Percentiles rank a stretch among this genome's conserved stretches.
These are phyloP conservation scores for Drosera capensis DNA, from an alignment of 148 eudicot genomes.

Conservation along the genomic window DNA sequence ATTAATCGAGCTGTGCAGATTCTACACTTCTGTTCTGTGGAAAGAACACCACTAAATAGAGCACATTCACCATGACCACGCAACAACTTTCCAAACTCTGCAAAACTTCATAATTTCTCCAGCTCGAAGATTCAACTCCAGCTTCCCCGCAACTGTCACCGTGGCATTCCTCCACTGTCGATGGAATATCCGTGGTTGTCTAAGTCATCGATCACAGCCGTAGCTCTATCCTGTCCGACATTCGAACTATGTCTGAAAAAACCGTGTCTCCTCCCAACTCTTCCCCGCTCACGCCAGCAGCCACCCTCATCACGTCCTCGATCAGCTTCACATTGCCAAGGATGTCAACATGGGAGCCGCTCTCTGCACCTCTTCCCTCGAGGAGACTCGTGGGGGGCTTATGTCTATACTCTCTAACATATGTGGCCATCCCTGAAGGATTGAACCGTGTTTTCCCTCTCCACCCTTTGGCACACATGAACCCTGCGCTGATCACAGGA, in stretches of 20 bases:
- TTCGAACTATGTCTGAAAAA: slow-evolving; percentile 54
- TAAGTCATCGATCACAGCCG: slow-evolving; percentile 15
- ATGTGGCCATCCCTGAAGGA: slow-evolving; percentile 56
- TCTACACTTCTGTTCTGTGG: too few species aligned
- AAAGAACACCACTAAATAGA: too few species aligned
- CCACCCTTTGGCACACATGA: slow-evolving; percentile 80
- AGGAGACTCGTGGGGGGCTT: slow-evolving; percentile 67
- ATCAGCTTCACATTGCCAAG: slow-evolving; percentile 75
- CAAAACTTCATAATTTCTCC: too few species aligned
- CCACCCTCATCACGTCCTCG: slow-evolving; percentile 72
- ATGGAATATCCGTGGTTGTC: too few species aligned
- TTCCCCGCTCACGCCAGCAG: slow-evolving; percentile 69
- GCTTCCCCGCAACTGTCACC: too few species aligned
- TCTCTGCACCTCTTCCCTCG: slow-evolving; percentile 82
- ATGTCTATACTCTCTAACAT: slow-evolving; percentile 61
- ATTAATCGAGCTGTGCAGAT: too few species aligned
- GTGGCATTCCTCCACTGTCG: too few species aligned
- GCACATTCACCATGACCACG: too few species aligned
- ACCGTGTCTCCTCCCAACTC: slow-evolving; percentile 72
- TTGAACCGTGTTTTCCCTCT: slow-evolving; percentile 76
- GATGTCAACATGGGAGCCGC: slow-evolving; percentile 86
- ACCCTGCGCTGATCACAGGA: slow-evolving; percentile 80
- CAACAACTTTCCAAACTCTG: too few species aligned
- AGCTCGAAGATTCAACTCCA: too few species aligned
- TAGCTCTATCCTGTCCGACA: slow-evolving; percentile 62